Evolutionary conservation across 2,329 filamentous ascomycete species (phyloP), one percentile per base, ranked within the genome.

Genomic region (Ploettnerulaceae sp.): DNA sequence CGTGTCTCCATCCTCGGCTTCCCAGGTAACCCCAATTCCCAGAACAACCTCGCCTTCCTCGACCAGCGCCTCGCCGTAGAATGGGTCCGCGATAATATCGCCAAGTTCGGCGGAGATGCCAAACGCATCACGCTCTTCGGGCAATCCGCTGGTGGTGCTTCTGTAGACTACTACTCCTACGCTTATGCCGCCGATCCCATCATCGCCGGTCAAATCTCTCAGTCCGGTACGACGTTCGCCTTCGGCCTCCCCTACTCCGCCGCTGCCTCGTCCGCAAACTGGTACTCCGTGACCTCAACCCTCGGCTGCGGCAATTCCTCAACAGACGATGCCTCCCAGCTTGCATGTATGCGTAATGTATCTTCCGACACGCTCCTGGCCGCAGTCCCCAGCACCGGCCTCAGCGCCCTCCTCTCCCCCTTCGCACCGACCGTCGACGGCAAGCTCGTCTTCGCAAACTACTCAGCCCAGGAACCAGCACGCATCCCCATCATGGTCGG

Each of bases 71-170:
- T 74, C 7, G 71, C 77, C 5, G 66, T 84, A 12, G 66, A 70
- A 51, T 85, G 81, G 81, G 72, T 84, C 20, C 68, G 71, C 48
- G 67, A 73, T 20, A 83, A 83, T 59, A 76, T 81, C 39, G 72
- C 62, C 2, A 66, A 65, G 2, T 82, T 85, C 61, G 80, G 81
- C 0, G 82, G 81, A 1, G 75, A 84, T 52, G 66, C 67, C 1
- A 62, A 64, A 2, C 72, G 76, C 48, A 71, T 84, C 24, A 75
- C 71, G 1, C 62, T 78, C 33, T 77, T 70, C 67, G 75, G 74
- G 28, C 73, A 80, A 63, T 74, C 69, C 3, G 74, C 76, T 0
- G 76, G 76, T 9, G 73, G 65, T 7, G 80, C 83, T 59, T 81
- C 77, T 42, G 73, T 60, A 3, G 64, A 66, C 31, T 51, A 55